Evolutionary conservation across 106 monocot species (phyloP).

Genomic region (Platanthera zijinensis): DNA sequence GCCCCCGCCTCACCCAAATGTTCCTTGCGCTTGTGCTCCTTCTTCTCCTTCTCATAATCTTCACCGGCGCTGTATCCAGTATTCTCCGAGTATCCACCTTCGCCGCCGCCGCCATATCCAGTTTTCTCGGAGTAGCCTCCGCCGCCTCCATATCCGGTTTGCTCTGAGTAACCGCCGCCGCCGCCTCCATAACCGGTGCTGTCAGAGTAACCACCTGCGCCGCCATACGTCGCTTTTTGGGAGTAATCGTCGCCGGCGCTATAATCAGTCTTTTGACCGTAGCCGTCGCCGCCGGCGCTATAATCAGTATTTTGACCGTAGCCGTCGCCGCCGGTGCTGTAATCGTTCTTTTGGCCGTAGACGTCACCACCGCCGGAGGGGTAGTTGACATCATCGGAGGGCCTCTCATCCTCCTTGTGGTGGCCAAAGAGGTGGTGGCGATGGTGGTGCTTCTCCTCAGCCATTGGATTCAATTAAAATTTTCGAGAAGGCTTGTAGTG

Average conservation of each 20-base stretch:
- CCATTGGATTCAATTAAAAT: conserved; percentile 18
- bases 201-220: conserved; percentile 6
- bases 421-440: conserved; percentile 20
- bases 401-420: conserved; percentile 23
- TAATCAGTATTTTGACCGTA: background rate
- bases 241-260: background rate
- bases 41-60: conserved; percentile 23
- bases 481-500: background rate
- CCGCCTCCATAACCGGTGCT: background rate
- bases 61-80: conserved; percentile 7
- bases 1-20: conserved; percentile 54
- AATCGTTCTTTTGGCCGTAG: background rate
- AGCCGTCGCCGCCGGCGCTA: background rate
- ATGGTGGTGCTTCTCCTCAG: conserved; percentile 37
- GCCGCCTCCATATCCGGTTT: background rate
- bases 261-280: conserved; percentile 4
- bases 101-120: background rate
- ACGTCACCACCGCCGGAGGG: background rate
- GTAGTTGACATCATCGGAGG: background rate
- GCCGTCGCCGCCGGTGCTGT: background rate
- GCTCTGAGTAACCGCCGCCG: background rate
- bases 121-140: background rate
- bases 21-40: conserved; percentile 61
- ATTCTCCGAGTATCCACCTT: background rate
- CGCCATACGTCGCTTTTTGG: background rate